Conservation (phyloP, 352 stramenopile species). For the Phytopythium delawarense region DNA sequence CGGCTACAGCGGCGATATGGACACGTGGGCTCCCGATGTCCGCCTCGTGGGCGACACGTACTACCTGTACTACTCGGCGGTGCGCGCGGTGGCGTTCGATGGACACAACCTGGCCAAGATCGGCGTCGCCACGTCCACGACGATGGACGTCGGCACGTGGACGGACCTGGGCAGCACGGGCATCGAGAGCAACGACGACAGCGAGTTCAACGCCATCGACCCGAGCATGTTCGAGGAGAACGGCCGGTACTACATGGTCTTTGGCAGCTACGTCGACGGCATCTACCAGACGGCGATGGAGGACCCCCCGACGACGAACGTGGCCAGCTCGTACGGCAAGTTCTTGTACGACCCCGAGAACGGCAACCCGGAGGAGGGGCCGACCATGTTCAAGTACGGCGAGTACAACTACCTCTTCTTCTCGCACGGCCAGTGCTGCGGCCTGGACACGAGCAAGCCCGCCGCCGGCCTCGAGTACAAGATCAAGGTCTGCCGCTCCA, state of each 20-base stretch:
- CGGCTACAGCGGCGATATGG: slow-evolving; percentile 5
- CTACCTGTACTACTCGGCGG: slow-evolving; percentile 49
- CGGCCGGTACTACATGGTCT: slow-evolving; percentile 30
- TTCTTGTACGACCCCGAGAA: not conserved
- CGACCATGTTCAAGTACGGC: slow-evolving; percentile 24
- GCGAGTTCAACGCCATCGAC: slow-evolving; percentile 45
- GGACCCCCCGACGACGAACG: slow-evolving; percentile 6
- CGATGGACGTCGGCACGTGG: slow-evolving; percentile 36
- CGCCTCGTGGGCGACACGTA: slow-evolving; percentile 35
- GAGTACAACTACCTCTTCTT: slow-evolving; percentile 29
- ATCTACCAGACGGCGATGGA: slow-evolving; percentile 22
- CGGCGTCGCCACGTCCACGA: slow-evolving; percentile 28
- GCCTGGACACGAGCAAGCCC: slow-evolving; percentile 1
- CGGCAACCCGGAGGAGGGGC: slow-evolving; percentile 11
- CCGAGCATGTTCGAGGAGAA: slow-evolving; percentile 31
- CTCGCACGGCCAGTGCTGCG: slow-evolving; percentile 23
- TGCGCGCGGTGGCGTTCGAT: slow-evolving; percentile 27
- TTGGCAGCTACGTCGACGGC: slow-evolving; percentile 32
- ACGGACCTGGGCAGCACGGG: slow-evolving; percentile 28
- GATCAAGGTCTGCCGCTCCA: slow-evolving; percentile 42
- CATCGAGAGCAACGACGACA: slow-evolving; percentile 17
- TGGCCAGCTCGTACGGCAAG: not conserved
- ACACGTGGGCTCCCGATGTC: slow-evolving; percentile 29
- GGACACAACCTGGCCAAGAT: slow-evolving; percentile 33
- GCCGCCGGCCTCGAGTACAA: slow-evolving; percentile 36